Base-by-base conservation (phyloP, 257 asterid species). In the Thymus mandschuricus region DNA sequence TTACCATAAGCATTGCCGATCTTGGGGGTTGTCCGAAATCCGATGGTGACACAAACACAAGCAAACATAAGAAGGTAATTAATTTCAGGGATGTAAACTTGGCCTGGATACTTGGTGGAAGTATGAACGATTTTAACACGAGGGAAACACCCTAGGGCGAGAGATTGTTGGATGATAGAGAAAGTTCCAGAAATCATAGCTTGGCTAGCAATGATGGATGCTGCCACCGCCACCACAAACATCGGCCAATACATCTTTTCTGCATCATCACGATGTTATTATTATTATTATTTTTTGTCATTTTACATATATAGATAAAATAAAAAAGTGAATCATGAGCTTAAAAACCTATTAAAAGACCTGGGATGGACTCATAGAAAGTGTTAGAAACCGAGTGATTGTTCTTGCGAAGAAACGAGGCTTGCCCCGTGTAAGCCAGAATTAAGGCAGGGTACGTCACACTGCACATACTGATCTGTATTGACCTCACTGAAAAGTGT, bases 1-100 rank as follows among this genome's bases (percentile, higher is more conserved):
- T 34, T 82, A 82, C 95, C 95, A 8, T 88, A 86, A 11, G 95
- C 95, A 64, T 86, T 81, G 69, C 92, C 84, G 0, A 88, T 82
- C 54, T 81, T 54, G 1, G 9, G 5, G 1, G 90, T 83, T 0
- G 86, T 79, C 34, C 74, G 79, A 49, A 84, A 88, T 2, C 79
- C 86, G 2, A 84, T 40, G 8, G 92, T 84, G 57, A 84, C 86
- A 1, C 55, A 44, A 27, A 86, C 71, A 60, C 89, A 84, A 59
- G 90, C 83, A 21, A 21, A 21, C 21, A 21, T 21, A 21, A 21
- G 21, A 21, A 21, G 21, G 21, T 21, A 21, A 21, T 21, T 21
- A 21, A 21, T 21, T 21, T 21, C 21, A 21, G 21, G 21, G 21
- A 21, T 21, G 21, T 21, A 21, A 21, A 21, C 21, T 0, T 21